Conservation (phyloP, 768 basidiomycete genomes). For the Termitomyces sp. region DNA sequence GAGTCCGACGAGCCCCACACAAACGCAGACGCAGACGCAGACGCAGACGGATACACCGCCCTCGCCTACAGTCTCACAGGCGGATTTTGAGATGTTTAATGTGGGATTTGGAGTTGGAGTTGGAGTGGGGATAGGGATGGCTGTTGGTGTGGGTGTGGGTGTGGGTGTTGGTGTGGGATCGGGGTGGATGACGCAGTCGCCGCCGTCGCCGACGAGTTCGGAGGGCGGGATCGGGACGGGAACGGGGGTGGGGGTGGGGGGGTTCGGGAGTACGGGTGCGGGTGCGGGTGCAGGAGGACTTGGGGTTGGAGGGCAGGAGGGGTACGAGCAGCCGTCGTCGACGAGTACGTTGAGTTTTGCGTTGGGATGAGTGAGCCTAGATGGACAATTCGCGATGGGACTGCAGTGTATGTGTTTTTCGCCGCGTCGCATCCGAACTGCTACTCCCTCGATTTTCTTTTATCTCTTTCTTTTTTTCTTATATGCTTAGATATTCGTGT, state of each 20-base stretch:
- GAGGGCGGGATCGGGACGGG: too few species aligned
- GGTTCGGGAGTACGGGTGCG: background rate
- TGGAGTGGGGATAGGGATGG: background rate
- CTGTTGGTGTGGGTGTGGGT: background rate
- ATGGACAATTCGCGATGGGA: too few species aligned
- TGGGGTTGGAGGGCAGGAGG: slow-evolving; percentile 13
- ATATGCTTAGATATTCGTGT: too few species aligned
- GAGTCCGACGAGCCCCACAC: too few species aligned
- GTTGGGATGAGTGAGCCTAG: slow-evolving; percentile 20
- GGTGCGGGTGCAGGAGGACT: background rate
- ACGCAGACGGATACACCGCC: background rate
- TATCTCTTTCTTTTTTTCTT: too few species aligned
- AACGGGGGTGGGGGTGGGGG: background rate
- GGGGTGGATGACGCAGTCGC: background rate
- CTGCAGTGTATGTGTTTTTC: too few species aligned
- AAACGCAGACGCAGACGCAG: background rate
- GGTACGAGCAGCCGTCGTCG: slow-evolving; percentile 5
- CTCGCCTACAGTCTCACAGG: background rate
- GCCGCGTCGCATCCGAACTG: too few species aligned
- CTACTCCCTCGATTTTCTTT: too few species aligned
- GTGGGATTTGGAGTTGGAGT: slow-evolving; percentile 7
- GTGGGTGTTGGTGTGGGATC: background rate
- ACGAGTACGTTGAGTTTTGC: slow-evolving; percentile 25
- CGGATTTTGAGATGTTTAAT: slow-evolving; percentile 8
- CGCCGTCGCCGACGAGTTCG: background rate